Base-by-base conservation (phyloP, 2,329 filamentous ascomycete genomes). In the Colletotrichum liaoningense region DNA sequence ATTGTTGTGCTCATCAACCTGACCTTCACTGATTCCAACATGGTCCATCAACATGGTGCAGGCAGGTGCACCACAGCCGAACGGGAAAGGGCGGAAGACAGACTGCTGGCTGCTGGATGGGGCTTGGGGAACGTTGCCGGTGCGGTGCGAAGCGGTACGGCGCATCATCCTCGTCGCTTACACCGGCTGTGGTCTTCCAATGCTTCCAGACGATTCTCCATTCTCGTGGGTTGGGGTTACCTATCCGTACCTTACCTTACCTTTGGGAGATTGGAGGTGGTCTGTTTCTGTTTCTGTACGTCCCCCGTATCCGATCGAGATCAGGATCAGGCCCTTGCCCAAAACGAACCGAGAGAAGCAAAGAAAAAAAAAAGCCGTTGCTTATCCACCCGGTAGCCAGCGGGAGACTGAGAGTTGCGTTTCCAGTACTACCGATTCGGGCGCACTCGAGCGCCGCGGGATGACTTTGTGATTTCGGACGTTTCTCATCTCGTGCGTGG, bases 141-240 rank as follows among this genome's bases (percentile, higher is more conserved):
- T 46, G 16, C 52, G 52, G 35, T 65, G 22, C 46, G 52, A 55
- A 38, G 62, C 28, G 22, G 52, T 65, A 49, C 52, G 33, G 24
- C 28, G 63, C 63, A 65, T 57, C 63, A 56, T 49, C 42, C 42
- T 49, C 42, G 19, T 49, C 56, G 42, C 46, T 67, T 42, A 42
- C 38, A 42, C 63, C 28, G 35, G 56, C 24, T 56, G 5, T 56
- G 12, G 54, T 28, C 52, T 42, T 33, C 35, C 33, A 30, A 33
- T 58, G 46, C 64, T 73, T 73, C 71, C 71, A 73, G 71, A 73
- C 26, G 67, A 35, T 73, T 73, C 67, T 57, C 56, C 65, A 55
- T 55, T 54, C 57, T 54, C 62, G 24, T 66, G 46, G 62, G 46
- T 26, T 55, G 30, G 30, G 42, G 42, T 49, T 49, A n/a, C 19